A percentile compares a stretch with the other conserved stretches of the same genome.
phyloP scores from a whole-genome alignment of 2,329 filamentous ascomycete genomes.

The Sporothrix humicola region DNA sequence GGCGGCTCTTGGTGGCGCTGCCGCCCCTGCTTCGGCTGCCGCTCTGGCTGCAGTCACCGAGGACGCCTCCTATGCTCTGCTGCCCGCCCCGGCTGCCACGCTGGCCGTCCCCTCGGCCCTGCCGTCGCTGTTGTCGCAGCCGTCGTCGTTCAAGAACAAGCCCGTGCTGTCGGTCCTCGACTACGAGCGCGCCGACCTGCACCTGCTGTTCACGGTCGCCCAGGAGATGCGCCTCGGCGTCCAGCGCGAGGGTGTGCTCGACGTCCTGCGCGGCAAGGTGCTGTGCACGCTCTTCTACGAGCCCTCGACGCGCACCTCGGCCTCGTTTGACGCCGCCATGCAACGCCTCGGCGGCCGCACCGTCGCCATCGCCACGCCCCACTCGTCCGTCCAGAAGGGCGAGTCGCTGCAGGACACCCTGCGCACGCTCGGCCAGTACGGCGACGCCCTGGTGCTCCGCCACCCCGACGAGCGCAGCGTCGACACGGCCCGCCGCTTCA shows the following conservation, averaged over 20 bases:
- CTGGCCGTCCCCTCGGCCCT: conserved; percentile 49
- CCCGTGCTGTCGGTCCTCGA: conserved; percentile 92
- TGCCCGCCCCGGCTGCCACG: background rate
- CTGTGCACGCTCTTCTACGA: conserved; percentile 97
- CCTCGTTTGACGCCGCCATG: conserved; percentile 98
- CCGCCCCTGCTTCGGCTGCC: conserved; percentile 47
- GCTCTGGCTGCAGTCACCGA: conserved; percentile 44
- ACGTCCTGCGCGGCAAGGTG: conserved; percentile 83
- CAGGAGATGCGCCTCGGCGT: conserved; percentile 97
- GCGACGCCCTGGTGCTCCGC: conserved; percentile 92
- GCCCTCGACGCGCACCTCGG: conserved; percentile 92
- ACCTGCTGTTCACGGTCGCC: conserved; percentile 92
- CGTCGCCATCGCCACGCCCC: conserved; percentile 77
- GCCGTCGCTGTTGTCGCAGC: conserved; percentile 71
- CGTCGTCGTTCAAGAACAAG: conserved; percentile 84
- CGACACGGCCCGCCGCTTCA: conserved; percentile 82
- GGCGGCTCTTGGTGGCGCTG: conserved; percentile 28
- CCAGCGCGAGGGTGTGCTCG: conserved; percentile 86
- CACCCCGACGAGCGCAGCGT: conserved; percentile 85
- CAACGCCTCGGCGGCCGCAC: conserved; percentile 92
- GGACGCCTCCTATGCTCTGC: background rate
- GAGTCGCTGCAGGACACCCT: conserved; percentile 93
- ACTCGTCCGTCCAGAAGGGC: conserved; percentile 92
- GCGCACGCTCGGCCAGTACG: conserved; percentile 91
- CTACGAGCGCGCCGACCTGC: conserved; percentile 85